phyloP scores from a whole-genome alignment of 495 filamentous ascomycete species.

The Xylaria palmicola region DNA sequence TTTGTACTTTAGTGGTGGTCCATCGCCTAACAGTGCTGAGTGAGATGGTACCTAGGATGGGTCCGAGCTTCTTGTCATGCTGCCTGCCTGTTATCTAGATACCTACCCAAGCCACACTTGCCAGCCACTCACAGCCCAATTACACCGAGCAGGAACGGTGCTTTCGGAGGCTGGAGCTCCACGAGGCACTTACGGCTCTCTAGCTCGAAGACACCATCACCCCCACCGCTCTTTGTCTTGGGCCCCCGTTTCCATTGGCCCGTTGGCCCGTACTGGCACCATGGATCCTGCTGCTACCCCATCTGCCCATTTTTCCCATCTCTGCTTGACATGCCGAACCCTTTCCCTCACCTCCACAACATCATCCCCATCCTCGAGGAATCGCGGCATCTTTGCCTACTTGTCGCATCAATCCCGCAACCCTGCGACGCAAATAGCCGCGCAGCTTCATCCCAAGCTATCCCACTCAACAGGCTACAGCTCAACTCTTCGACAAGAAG shows the following conservation, averaged over 20 bases:
- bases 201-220: background rate
- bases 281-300: background rate
- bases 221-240: background rate
- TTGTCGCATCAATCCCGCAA: background rate
- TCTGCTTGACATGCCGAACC: constrained; percentile 4
- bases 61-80: constrained; percentile 9
- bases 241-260: background rate
- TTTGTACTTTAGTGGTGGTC: too few relatives aligned
- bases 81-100: too few relatives aligned
- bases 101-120: background rate
- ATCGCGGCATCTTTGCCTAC: background rate
- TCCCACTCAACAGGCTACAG: too few relatives aligned
- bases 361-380: background rate
- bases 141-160: too few relatives aligned
- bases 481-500: background rate
- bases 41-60: too few relatives aligned
- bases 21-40: too few relatives aligned
- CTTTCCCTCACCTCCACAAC: constrained; percentile 3
- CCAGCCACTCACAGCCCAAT: too few relatives aligned
- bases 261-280: background rate
- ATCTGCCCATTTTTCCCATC: constrained; percentile 6
- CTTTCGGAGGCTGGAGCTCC: too few relatives aligned
- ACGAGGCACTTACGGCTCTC: too few relatives aligned
- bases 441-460: background rate
- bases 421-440: background rate